phyloP scores from a whole-genome alignment of 2,329 filamentous ascomycete species.

The Fusarium nurragi region DNA sequence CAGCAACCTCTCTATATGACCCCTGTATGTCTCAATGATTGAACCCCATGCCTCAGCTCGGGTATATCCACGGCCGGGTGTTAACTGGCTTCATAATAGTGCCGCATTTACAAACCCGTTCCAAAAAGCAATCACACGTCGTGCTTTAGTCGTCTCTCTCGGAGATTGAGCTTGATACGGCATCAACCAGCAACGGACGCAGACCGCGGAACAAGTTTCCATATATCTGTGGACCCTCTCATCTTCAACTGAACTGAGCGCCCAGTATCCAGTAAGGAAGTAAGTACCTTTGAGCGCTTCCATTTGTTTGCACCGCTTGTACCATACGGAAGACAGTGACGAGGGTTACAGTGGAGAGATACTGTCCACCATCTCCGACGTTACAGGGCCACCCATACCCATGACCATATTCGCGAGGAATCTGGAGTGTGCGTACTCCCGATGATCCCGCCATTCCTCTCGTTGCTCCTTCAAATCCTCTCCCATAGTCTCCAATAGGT shows the following conservation, averaged over 20 bases:
- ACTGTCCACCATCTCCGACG: slow-evolving; percentile 41
- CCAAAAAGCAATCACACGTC: not conserved
- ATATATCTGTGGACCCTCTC: slow-evolving; percentile 22
- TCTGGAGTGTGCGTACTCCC: slow-evolving; percentile 35
- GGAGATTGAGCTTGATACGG: slow-evolving; percentile 36
- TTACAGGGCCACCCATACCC: slow-evolving; percentile 22
- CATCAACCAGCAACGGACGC: slow-evolving; percentile 34
- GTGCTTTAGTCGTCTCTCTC: slow-evolving; percentile 12
- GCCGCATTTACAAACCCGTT: slow-evolving; percentile 1
- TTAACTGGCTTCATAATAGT: not conserved
- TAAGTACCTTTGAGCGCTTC: not conserved
- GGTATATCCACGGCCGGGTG: not conserved
- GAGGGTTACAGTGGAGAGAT: slow-evolving; percentile 34
- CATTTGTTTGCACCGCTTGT: slow-evolving; percentile 15
- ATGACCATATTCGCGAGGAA: slow-evolving; percentile 28
- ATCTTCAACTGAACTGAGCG: slow-evolving; percentile 22
- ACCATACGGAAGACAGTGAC: slow-evolving; percentile 2
- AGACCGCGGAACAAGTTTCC: slow-evolving; percentile 19
- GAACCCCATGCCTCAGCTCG: not conserved
- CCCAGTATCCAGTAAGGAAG: slow-evolving; percentile 13
- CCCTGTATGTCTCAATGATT: not conserved
- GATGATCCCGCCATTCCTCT: slow-evolving; percentile 29
- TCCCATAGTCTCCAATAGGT: not conserved
- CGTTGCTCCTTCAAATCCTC: slow-evolving; percentile 8
- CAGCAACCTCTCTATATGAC: too few species aligned